Percentiles rank a stretch among this genome's conserved stretches.
phyloP scores from a whole-genome alignment of 345 rosid genomes.

The Streptanthus diversifolius region DNA sequence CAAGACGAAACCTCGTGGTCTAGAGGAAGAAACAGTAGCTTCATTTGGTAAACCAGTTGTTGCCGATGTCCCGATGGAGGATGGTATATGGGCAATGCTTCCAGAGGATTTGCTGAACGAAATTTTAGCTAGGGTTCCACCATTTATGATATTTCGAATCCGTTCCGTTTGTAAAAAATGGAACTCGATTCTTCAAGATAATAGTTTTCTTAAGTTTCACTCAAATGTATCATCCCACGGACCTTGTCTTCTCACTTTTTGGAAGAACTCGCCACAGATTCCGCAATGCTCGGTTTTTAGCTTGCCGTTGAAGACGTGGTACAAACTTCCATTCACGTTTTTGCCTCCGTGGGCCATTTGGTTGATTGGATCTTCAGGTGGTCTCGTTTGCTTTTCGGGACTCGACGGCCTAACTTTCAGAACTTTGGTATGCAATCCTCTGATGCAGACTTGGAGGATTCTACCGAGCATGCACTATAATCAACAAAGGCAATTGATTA shows the following conservation, averaged over 20 bases:
- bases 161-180: constrained; percentile 83
- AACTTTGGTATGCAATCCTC: constrained; percentile 84
- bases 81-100: constrained; percentile 90
- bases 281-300: constrained; percentile 91
- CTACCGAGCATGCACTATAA: constrained; percentile 84
- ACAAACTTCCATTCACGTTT: constrained; percentile 78
- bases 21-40: constrained; percentile 82
- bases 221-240: constrained; percentile 65
- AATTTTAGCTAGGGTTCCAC: constrained; percentile 87
- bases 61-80: constrained; percentile 84
- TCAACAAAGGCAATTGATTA: constrained; percentile 80
- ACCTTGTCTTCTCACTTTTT: constrained; percentile 85
- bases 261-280: constrained; percentile 84
- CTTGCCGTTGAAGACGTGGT: constrained; percentile 87
- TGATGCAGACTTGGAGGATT: constrained; percentile 76
- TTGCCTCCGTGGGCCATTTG: constrained; percentile 95
- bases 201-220: constrained; percentile 82
- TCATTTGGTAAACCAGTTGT: constrained; percentile 68
- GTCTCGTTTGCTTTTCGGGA: constrained; percentile 91
- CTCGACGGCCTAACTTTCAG: constrained; percentile 78
- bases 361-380: constrained; percentile 90
- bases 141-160: constrained; percentile 86
- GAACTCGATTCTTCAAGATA: constrained; percentile 88
- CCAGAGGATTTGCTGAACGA: constrained; percentile 92
- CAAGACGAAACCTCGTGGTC: constrained; percentile 92